Conservation (phyloP, 139 green algal species). For the Chlamydomonas sp. region DNA sequence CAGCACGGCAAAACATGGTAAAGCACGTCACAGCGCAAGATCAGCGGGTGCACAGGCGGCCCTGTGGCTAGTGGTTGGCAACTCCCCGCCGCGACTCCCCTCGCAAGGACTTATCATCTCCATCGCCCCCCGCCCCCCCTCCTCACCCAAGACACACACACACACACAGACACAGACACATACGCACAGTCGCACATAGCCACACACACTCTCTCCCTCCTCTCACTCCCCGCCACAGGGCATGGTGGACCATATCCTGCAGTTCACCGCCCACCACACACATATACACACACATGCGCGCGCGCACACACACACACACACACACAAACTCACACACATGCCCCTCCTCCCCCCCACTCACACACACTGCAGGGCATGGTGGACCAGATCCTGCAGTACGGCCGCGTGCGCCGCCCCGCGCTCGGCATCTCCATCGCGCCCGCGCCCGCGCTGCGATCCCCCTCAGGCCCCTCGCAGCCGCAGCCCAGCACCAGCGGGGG, state of each 20-base stretch:
- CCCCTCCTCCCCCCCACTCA: no score
- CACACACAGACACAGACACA: background rate
- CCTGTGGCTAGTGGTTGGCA: no score
- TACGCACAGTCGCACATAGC: background rate
- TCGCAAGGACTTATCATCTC: no score
- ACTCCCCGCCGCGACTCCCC: no score
- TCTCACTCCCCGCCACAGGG: conserved; percentile 4
- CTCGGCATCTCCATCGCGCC: conserved; percentile 65
- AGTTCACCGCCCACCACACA: no score
- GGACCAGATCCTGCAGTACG: conserved; percentile 63
- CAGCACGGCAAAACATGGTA: no score
- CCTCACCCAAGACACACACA: background rate
- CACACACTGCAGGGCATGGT: conserved; percentile 31
- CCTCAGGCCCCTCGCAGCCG: background rate
- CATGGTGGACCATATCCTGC: background rate
- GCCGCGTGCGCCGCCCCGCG: conserved; percentile 51
- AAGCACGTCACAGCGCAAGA: no score
- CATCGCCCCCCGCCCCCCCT: background rate
- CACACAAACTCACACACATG: no score
- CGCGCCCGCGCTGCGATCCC: background rate
- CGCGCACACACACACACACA: background rate
- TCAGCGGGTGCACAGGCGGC: no score
- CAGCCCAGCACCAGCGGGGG: background rate
- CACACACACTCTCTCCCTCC: background rate
- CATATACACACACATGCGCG: background rate